Conservation (phyloP, 345 rosid genomes). For the Syzygium grande region DNA sequence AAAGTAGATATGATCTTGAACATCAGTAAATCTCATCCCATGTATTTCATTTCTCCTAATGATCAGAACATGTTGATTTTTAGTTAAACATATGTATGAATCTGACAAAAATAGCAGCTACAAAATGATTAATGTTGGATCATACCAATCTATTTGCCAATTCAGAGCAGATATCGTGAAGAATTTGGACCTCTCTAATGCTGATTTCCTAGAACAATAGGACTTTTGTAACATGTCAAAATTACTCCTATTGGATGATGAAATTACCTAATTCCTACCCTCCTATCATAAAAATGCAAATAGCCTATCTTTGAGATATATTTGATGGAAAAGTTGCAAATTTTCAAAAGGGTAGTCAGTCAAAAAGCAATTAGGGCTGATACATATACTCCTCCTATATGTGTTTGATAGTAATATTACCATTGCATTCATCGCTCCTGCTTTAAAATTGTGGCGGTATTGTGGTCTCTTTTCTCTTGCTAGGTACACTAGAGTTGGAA, state of each 20-base stretch:
- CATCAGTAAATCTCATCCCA: background rate
- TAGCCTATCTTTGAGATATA: background rate
- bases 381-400: background rate
- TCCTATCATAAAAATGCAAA: background rate
- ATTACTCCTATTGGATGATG: background rate
- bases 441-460: slow-evolving; percentile 36
- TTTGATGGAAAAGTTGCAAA: background rate
- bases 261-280: background rate
- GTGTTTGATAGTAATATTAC: background rate
- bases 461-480: slow-evolving; percentile 39
- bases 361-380: background rate
- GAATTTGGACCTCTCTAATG: background rate
- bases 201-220: background rate
- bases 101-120: background rate
- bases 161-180: background rate
- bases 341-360: background rate
- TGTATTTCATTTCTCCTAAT: background rate
- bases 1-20: background rate
- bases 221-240: background rate
- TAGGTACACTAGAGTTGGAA: slow-evolving; percentile 36
- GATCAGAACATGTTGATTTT: background rate
- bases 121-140: background rate
- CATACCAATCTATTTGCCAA: background rate
- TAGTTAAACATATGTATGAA: background rate
- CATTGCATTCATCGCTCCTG: slow-evolving; percentile 51